Conservation (phyloP, 257 asterid species). For the Lavandula angustifolia region DNA sequence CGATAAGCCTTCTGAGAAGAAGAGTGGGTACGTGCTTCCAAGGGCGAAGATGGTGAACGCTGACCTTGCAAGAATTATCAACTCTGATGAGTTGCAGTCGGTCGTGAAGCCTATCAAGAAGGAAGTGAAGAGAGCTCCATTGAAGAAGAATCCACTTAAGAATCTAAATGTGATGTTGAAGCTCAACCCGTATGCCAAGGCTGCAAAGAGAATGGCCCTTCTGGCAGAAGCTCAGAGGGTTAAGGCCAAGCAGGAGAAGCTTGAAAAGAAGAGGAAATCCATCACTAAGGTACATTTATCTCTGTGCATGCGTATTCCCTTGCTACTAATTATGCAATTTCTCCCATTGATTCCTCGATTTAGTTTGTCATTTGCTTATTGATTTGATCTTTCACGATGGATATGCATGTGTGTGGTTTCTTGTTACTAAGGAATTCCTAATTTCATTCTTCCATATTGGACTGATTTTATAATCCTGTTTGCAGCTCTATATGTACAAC, state of each 20-base stretch:
- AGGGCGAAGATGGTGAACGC: constrained; percentile 83
- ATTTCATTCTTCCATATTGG: too few relatives aligned
- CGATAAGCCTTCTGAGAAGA: constrained; percentile 63
- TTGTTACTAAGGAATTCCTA: too few relatives aligned
- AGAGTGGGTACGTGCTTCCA: constrained; percentile 70
- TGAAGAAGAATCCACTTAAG: constrained; percentile 82
- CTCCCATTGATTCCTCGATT: too few relatives aligned
- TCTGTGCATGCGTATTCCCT: not conserved
- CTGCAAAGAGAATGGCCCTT: constrained; percentile 77
- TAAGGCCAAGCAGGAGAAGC: constrained; percentile 75
- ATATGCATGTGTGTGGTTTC: not conserved
- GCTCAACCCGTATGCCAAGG: constrained; percentile 80
- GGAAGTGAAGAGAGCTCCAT: constrained; percentile 58
- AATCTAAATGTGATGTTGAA: constrained; percentile 67
- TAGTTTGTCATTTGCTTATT: not conserved
- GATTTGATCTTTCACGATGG: not conserved
- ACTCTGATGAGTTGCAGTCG: constrained; percentile 88
- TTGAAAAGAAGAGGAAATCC: constrained; percentile 63
- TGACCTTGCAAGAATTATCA: constrained; percentile 79
- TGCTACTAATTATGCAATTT: not conserved
- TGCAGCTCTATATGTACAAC: too few relatives aligned
- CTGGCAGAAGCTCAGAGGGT: constrained; percentile 79
- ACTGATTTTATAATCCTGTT: too few relatives aligned
- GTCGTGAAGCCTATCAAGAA: constrained; percentile 82
- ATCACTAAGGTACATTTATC: constrained; percentile 62